Conservation (phyloP, 495 filamentous ascomycete species). For the Lichina pygmaea region DNA sequence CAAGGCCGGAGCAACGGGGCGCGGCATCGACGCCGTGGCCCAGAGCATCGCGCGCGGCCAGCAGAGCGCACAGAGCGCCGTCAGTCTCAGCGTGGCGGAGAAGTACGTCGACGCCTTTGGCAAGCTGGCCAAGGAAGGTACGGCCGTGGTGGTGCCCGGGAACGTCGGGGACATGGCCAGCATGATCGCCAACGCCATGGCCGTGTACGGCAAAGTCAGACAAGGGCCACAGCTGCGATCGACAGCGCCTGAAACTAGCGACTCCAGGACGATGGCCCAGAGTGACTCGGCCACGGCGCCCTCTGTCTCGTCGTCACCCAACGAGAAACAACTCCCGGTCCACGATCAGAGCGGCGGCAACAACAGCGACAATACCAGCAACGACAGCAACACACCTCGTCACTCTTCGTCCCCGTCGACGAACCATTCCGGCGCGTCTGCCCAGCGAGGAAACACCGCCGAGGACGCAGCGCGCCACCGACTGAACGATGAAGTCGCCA, state of each 20-base stretch:
- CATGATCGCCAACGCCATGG: constrained; percentile 92
- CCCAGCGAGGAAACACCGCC: constrained; percentile 5
- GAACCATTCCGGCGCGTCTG: background rate
- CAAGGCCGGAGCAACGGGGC: constrained; percentile 63
- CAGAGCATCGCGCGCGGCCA: constrained; percentile 39
- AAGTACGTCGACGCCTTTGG: constrained; percentile 94
- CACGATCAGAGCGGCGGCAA: too few species aligned
- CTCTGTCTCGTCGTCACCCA: too few species aligned
- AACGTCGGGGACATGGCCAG: constrained; percentile 92
- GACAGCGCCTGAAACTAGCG: too few species aligned
- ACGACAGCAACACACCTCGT: too few species aligned
- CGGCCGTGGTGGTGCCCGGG: constrained; percentile 78
- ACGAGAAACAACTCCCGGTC: too few species aligned
- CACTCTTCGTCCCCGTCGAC: too few species aligned
- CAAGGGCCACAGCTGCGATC: constrained; percentile 31
- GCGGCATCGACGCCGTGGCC: constrained; percentile 67
- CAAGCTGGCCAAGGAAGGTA: constrained; percentile 76
- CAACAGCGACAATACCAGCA: too few species aligned
- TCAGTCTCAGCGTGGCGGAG: constrained; percentile 75
- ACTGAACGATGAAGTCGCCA: constrained; percentile 16
- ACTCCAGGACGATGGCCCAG: too few species aligned
- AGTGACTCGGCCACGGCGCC: too few species aligned
- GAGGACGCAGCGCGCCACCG: background rate
- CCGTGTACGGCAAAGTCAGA: constrained; percentile 83
- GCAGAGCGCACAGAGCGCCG: constrained; percentile 48